Evolutionary conservation across 192 early-diverging fungal species (phyloP).

Genomic region (Mortierella alpina): DNA sequence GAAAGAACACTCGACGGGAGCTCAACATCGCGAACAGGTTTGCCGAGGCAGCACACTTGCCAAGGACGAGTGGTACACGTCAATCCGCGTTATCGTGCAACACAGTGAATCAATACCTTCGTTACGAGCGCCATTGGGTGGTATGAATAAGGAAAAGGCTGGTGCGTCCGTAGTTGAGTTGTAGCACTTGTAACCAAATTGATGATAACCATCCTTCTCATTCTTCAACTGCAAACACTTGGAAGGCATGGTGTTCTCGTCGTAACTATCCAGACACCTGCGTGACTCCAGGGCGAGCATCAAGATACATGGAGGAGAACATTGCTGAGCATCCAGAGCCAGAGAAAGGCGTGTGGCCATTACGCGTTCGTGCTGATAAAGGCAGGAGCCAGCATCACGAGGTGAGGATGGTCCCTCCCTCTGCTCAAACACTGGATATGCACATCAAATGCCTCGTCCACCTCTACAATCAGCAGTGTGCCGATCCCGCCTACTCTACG

Average conservation of each 20-base stretch:
- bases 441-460: slow-evolving; percentile 9
- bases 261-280: background rate
- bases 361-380: background rate
- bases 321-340: slow-evolving; percentile 12
- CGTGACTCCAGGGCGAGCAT: background rate
- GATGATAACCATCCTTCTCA: background rate
- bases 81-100: background rate
- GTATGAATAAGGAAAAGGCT: background rate
- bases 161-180: background rate
- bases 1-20: too few species aligned
- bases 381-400: background rate
- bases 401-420: background rate
- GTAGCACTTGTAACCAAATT: background rate
- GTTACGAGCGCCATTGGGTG: slow-evolving; percentile 1
- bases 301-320: slow-evolving; percentile 19
- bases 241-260: slow-evolving; percentile 7
- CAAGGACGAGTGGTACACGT: background rate
- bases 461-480: slow-evolving; percentile 9
- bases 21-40: too few species aligned
- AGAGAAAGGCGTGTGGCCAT: slow-evolving; percentile 1
- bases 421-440: slow-evolving; percentile 5
- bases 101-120: slow-evolving; percentile 1
- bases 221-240: background rate
- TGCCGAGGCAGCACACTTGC: too few species aligned
- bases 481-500: background rate